Conservation (phyloP, 2,329 filamentous ascomycete genomes). For the Graphiopsis chlorocephala region DNA sequence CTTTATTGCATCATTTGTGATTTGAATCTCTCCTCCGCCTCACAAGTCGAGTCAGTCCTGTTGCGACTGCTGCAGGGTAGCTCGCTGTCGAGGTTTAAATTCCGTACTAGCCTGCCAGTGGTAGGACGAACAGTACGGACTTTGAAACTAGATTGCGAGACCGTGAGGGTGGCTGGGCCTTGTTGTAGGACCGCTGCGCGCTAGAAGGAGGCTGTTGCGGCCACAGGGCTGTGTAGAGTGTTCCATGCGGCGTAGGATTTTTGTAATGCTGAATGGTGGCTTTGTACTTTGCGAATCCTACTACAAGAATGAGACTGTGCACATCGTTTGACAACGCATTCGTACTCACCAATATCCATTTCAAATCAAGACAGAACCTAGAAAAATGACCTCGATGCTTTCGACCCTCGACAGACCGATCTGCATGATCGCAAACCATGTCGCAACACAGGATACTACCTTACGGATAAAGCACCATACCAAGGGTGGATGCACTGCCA, state of each 20-base stretch:
- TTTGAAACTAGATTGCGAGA: too few species aligned
- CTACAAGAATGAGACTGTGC: neutral
- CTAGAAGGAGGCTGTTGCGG: neutral
- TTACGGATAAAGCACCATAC: neutral
- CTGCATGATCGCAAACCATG: neutral
- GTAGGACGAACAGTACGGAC: too few species aligned
- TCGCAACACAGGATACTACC: neutral
- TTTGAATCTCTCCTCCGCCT: too few species aligned
- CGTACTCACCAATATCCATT: neutral
- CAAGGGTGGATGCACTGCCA: constrained; percentile 5
- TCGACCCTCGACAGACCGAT: neutral
- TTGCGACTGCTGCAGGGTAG: neutral
- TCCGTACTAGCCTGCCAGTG: too few species aligned
- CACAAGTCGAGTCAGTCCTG: neutral
- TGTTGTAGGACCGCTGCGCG: neutral
- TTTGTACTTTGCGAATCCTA: neutral
- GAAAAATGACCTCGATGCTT: neutral
- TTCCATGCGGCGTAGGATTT: neutral
- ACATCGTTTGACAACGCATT: neutral
- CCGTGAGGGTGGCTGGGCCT: too few species aligned
- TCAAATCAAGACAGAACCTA: neutral
- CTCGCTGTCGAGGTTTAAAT: too few species aligned
- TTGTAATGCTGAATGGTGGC: neutral
- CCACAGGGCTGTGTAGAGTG: neutral
- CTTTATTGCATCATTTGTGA: neutral